Conservation (phyloP, 2,329 filamentous ascomycete species). For the Paraphoma chrysanthemicola region DNA sequence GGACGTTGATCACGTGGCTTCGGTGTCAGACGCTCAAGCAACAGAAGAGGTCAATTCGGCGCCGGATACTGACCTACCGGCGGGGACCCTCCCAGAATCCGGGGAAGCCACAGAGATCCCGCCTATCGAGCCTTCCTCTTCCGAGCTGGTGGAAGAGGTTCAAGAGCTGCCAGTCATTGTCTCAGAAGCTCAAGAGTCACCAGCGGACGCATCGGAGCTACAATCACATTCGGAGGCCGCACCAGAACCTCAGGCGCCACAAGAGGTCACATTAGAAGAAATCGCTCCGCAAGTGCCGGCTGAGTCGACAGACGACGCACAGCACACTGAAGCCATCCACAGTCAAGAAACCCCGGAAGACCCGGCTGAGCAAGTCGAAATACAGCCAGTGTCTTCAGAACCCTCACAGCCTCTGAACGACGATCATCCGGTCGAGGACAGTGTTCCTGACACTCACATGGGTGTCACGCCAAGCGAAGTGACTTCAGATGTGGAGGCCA, state of each 20-base stretch:
- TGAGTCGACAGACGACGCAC: not conserved
- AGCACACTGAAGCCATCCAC: not conserved
- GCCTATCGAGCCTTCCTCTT: not conserved
- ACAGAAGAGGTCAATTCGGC: not conserved
- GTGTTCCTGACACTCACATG: not conserved
- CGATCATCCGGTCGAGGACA: not conserved
- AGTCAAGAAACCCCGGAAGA: not conserved
- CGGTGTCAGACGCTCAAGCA: not conserved
- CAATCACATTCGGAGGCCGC: too few species aligned
- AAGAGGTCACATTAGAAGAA: too few species aligned
- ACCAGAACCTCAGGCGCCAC: too few species aligned
- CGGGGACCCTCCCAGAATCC: not conserved
- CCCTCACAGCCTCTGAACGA: not conserved
- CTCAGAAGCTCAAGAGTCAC: not conserved
- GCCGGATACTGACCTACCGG: not conserved
- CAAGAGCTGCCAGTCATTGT: not conserved
- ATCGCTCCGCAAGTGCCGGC: not conserved
- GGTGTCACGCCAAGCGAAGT: not conserved
- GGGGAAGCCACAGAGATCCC: not conserved
- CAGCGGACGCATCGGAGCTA: not conserved
- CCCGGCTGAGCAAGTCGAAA: not conserved
- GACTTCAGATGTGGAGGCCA: not conserved
- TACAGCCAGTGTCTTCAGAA: not conserved
- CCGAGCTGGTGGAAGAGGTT: conserved; percentile 8
- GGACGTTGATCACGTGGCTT: not conserved